Percentiles rank a stretch among this genome's conserved stretches.
Evolutionary conservation across 306 rosid genomes (phyloP).

Genomic region (Vigna unguiculata): DNA sequence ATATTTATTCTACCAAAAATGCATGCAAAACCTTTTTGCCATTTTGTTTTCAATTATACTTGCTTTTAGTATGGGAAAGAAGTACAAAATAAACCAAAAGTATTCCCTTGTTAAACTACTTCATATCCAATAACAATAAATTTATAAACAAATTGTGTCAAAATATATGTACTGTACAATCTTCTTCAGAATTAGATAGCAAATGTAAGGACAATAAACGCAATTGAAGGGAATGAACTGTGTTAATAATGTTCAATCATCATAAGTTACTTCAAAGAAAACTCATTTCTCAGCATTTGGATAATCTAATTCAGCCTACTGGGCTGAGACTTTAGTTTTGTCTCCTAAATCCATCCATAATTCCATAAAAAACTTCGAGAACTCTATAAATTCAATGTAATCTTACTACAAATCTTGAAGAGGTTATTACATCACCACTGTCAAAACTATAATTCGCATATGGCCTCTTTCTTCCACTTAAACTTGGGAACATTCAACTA

Average conservation of each 20-base stretch:
- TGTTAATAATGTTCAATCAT: neutral
- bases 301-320: constrained; percentile 13
- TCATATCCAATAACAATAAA: neutral
- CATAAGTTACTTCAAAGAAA: neutral
- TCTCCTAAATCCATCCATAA: constrained; percentile 24
- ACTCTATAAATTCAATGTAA: constrained; percentile 23
- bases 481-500: constrained; percentile 45
- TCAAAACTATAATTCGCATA: constrained; percentile 19
- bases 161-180: neutral
- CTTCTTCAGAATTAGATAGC: neutral
- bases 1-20: neutral
- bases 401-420: constrained; percentile 26
- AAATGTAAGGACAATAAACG: neutral
- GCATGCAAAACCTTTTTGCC: constrained; percentile 1
- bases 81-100: neutral
- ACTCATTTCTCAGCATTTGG: neutral
- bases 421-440: constrained; percentile 40
- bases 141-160: neutral
- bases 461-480: constrained; percentile 33
- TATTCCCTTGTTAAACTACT: neutral
- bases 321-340: constrained; percentile 7
- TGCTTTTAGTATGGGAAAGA: neutral
- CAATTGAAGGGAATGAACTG: neutral
- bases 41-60: neutral
- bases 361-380: constrained; percentile 32